phyloP scores from a whole-genome alignment of 2,329 filamentous ascomycete genomes.

The Arthroderma sp. region DNA sequence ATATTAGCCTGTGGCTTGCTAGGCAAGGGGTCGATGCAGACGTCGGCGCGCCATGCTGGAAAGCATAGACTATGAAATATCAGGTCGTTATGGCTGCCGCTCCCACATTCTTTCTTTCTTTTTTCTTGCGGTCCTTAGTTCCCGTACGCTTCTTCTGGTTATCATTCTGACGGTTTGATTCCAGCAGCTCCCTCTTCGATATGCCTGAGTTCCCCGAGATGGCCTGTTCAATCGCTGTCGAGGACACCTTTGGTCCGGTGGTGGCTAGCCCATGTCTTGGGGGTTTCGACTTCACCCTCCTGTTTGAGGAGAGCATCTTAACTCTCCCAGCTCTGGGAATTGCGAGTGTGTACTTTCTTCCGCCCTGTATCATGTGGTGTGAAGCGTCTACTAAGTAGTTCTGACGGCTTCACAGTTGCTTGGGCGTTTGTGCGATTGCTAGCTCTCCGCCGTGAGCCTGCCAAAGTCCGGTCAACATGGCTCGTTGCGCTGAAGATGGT shows the following conservation, averaged over 20 bases:
- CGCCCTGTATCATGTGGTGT: neutral
- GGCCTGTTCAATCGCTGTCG: constrained; percentile 9
- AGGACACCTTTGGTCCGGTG: constrained; percentile 21
- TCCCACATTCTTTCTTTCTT: neutral
- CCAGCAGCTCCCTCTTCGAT: neutral
- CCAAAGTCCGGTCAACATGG: neutral
- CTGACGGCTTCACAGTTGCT: neutral
- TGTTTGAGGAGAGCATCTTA: constrained; percentile 24
- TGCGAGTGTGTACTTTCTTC: neutral
- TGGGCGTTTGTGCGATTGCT: neutral
- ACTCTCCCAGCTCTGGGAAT: constrained; percentile 9
- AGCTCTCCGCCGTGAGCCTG: neutral
- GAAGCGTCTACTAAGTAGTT: neutral
- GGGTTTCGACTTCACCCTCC: constrained; percentile 24
- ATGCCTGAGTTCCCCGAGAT: constrained; percentile 2
- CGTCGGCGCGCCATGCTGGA: neutral
- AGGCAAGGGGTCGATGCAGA: too few relatives aligned
- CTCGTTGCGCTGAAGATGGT: neutral
- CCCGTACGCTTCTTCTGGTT: neutral
- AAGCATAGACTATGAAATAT: neutral
- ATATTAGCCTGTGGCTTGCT: too few relatives aligned
- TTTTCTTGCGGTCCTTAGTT: neutral
- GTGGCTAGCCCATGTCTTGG: constrained; percentile 17
- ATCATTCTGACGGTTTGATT: neutral
- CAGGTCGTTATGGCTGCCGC: neutral